Evolutionary conservation across 129 eudicot species (phyloP).

Genomic region (Silybum marianum): DNA sequence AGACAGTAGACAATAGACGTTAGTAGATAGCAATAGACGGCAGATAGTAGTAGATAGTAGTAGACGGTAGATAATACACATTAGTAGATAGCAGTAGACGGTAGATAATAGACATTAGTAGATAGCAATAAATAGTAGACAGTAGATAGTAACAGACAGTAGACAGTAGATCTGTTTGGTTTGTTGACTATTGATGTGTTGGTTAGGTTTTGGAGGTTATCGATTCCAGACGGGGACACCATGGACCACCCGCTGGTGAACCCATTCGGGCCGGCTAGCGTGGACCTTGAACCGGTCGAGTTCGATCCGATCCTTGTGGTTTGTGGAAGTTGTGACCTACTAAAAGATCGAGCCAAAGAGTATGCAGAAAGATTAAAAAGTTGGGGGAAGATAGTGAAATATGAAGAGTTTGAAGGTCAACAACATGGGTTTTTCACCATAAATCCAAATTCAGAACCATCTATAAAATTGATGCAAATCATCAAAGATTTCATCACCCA

Average conservation of each 20-base stretch:
- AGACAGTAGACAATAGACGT: no score
- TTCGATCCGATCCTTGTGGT: slow-evolving; percentile 66
- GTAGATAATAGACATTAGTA: no score
- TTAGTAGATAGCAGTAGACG: no score
- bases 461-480: slow-evolving; percentile 47
- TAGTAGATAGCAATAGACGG: no score
- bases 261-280: slow-evolving; percentile 75
- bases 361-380: slow-evolving; percentile 47
- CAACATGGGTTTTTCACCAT: slow-evolving; percentile 79
- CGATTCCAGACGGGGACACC: slow-evolving; percentile 63
- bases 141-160: no score
- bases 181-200: not conserved
- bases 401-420: slow-evolving; percentile 73
- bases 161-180: not conserved
- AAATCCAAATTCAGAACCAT: slow-evolving; percentile 49
- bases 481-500: slow-evolving; percentile 49
- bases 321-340: slow-evolving; percentile 59
- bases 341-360: slow-evolving; percentile 61
- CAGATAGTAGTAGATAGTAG: no score
- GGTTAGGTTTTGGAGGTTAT: slow-evolving; percentile 75
- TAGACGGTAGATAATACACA: no score
- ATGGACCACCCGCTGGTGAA: slow-evolving; percentile 69
- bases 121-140: no score
- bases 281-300: slow-evolving; percentile 40
- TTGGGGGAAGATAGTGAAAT: slow-evolving; percentile 60